These are phyloP conservation scores for Trebouxia gelatinosa DNA, from an alignment of 163 green algal species.

Conservation along the genomic window DNA sequence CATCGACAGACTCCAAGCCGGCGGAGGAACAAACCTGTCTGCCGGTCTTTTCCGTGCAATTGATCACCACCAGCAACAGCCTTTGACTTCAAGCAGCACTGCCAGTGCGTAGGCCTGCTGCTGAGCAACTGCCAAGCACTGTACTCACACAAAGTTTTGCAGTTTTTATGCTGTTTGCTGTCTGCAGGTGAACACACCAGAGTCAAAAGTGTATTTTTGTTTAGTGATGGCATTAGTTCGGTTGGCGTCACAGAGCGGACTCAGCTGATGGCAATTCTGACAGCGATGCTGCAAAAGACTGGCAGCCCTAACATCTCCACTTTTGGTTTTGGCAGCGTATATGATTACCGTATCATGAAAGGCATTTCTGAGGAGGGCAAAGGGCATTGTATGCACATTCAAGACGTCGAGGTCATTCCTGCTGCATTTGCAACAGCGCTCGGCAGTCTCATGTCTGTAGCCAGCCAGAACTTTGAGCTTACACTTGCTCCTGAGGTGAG, in stretches of 20 bases:
- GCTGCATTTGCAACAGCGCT: background rate
- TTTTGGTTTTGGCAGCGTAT: slow-evolving; percentile 15
- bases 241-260: background rate
- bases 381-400: slow-evolving; percentile 1
- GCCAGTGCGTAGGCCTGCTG: background rate
- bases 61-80: slow-evolving; percentile 16
- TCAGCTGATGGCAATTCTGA: background rate
- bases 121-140: background rate
- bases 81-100: background rate
- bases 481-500: too few relatives aligned
- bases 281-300: background rate
- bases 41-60: slow-evolving; percentile 9
- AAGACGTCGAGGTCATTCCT: slow-evolving; percentile 7
- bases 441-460: background rate
- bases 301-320: background rate
- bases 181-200: background rate
- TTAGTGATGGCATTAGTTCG: background rate
- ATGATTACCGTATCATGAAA: background rate
- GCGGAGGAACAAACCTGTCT: slow-evolving; percentile 1
- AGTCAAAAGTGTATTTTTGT: slow-evolving; percentile 5
- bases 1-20: background rate
- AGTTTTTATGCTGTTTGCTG: background rate
- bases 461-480: slow-evolving; percentile 5
- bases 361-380: background rate
- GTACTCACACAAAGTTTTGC: background rate